Evolutionary conservation across 1,284 basidiomycete species (phyloP).

Genomic region (Rhodotorula mucilaginosa): DNA sequence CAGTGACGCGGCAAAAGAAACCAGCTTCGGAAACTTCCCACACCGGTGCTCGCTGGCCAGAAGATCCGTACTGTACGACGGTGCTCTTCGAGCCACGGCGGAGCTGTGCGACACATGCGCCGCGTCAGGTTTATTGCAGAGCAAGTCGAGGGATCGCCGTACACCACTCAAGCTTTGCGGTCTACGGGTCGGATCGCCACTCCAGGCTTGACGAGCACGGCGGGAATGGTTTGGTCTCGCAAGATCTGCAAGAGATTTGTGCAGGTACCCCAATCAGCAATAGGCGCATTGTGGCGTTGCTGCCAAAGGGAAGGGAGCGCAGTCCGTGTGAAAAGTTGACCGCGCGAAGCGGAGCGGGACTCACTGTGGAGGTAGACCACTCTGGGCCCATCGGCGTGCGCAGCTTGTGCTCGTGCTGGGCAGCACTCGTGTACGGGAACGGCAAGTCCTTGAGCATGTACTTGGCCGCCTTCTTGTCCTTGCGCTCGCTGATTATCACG

Average conservation of each 20-base stretch:
- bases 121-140: not conserved
- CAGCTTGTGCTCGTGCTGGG: constrained; percentile 83
- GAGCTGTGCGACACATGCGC: no score
- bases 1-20: no score
- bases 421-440: constrained; percentile 85
- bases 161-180: constrained; percentile 6
- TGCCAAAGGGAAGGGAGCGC: no score
- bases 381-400: constrained; percentile 77
- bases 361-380: constrained; percentile 88
- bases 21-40: no score
- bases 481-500: constrained; percentile 90
- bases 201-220: constrained; percentile 71
- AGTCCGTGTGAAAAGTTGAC: not conserved
- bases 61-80: no score
- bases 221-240: constrained; percentile 62
- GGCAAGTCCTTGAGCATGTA: constrained; percentile 87
- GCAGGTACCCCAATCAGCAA: no score
- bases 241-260: constrained; percentile 17
- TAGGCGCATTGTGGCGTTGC: no score
- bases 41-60: no score
- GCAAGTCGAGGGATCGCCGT: not conserved
- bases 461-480: constrained; percentile 87
- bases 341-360: constrained; percentile 51
- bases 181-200: constrained; percentile 42
- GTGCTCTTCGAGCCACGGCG: no score